Evolutionary conservation across 331 rosid genomes (phyloP), one percentile per base, ranked within the genome.

Genomic region (Pyrus hybrid): DNA sequence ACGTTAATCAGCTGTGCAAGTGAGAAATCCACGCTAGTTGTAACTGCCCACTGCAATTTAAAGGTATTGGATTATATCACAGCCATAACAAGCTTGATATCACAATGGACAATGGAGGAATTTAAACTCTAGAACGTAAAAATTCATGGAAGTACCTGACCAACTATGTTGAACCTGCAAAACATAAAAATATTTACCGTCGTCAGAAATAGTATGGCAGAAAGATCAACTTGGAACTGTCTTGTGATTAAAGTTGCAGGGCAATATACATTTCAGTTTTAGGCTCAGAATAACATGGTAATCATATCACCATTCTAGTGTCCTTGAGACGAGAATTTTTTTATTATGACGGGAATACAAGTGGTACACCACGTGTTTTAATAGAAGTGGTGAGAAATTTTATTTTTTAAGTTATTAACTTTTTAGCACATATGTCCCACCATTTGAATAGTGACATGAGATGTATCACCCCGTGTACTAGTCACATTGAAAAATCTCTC

Each of bases 161-260:
- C 99, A 83, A 92, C 97, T 77, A 94, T 92, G 86, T 92, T 92
- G 93, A 94, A 94, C 97, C 99, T 94, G 96, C 90, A 73, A 72
- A 80, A 82, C 66, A 47, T 51, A 71, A 75, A 85, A 78, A 16
- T 75, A 80, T 76, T 17, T 35, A 72, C 69, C 58, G n/a, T 32
- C 51, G 73, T 82, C 72, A 84, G 86, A 32, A 11, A 78, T 54
- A 32, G 56, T 17, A 63, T 28, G 25, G 33, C 28, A 76, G 73
- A 51, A 74, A 79, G 71, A 56, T 51, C 58, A 80, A 75, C 41
- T 37, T 33, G 73, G 57, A 63, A 77, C 54, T 18, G 60, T 77
- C 66, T 56, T 56, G 35, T 37, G 70, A 72, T 29, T 62, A 26
- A 28, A 78, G 56, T 63, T 37, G 74, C 51, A 61, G 51, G 49